Percentiles rank a stretch among this genome's conserved stretches.
phyloP scores from a whole-genome alignment of 768 basidiomycete species.

The Rhizopogon vesiculosus region DNA sequence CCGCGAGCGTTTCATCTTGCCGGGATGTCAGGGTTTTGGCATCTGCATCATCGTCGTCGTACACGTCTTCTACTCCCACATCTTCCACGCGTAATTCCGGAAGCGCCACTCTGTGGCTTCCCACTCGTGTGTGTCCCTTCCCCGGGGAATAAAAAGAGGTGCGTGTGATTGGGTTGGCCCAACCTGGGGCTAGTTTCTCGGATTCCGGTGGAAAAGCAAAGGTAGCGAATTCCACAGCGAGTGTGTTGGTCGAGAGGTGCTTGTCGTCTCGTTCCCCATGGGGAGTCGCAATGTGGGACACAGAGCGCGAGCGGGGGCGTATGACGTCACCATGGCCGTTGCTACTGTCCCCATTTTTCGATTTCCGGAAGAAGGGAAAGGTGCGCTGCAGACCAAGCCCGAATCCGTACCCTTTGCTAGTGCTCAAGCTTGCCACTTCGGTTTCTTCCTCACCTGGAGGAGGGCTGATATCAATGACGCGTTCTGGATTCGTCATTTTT shows the following conservation, averaged over 20 bases:
- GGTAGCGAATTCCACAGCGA: constrained; percentile 14
- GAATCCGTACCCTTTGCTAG: constrained; percentile 29
- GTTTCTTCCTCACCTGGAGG: constrained; percentile 17
- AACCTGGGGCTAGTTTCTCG: constrained; percentile 29
- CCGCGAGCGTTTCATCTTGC: constrained; percentile 32
- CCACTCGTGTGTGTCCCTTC: constrained; percentile 1
- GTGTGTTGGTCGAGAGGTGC: constrained; percentile 18
- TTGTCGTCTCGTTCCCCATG: constrained; percentile 24
- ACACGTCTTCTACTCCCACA: constrained; percentile 13
- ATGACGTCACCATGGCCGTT: constrained; percentile 4
- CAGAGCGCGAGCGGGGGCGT: constrained; percentile 9
- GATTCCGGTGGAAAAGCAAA: constrained; percentile 20
- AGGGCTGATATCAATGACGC: constrained; percentile 1
- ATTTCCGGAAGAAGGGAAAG: constrained; percentile 22
- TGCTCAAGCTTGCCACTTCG: constrained; percentile 23
- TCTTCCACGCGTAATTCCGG: constrained; percentile 14
- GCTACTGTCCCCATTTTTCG: constrained; percentile 15
- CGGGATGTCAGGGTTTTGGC: constrained; percentile 25
- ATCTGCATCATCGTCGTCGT: constrained; percentile 21
- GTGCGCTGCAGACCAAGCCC: constrained; percentile 26
- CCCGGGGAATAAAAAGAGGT: constrained; percentile 11
- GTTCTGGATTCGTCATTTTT: constrained; percentile 8
- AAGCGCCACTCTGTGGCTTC: constrained; percentile 12
- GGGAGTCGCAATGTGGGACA: constrained; percentile 18
- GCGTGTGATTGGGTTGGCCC: constrained; percentile 20